Evolutionary conservation across 2,329 filamentous ascomycete species (phyloP).

Genomic region (Xylaria multiplex): DNA sequence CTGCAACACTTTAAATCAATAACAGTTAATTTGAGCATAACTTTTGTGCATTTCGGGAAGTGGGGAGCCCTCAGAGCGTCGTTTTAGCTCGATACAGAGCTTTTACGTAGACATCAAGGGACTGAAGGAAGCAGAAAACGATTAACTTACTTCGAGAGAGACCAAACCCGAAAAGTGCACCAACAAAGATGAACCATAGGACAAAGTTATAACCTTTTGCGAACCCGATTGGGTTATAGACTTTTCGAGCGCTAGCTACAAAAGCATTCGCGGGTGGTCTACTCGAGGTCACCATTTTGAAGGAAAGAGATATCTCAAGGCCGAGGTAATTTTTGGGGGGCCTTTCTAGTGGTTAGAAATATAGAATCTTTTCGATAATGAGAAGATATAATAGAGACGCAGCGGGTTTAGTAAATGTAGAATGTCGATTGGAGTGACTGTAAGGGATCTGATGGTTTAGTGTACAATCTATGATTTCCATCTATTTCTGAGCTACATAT

Average conservation of each 20-base stretch:
- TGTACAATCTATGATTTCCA: not conserved
- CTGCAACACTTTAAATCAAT: not conserved
- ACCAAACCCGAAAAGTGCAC: constrained; percentile 58
- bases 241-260: constrained; percentile 43
- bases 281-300: constrained; percentile 22
- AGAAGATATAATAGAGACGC: not conserved
- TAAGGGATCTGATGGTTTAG: not conserved
- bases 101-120: not conserved
- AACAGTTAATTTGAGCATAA: not conserved
- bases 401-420: not conserved
- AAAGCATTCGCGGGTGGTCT: constrained; percentile 27
- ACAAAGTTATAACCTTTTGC: constrained; percentile 66
- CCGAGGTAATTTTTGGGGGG: not conserved
- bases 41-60: not conserved
- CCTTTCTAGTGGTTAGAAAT: not conserved
- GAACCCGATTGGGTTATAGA: constrained; percentile 64
- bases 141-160: constrained; percentile 53
- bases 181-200: constrained; percentile 61
- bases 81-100: too few relatives aligned
- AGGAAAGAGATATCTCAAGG: not conserved
- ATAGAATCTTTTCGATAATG: not conserved
- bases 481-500: constrained; percentile 1
- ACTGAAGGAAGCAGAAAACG: not conserved
- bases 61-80: not conserved
- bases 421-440: not conserved